Base-by-base conservation (phyloP, 192 early-diverging fungal species). In the Backusella mclennaniae region DNA sequence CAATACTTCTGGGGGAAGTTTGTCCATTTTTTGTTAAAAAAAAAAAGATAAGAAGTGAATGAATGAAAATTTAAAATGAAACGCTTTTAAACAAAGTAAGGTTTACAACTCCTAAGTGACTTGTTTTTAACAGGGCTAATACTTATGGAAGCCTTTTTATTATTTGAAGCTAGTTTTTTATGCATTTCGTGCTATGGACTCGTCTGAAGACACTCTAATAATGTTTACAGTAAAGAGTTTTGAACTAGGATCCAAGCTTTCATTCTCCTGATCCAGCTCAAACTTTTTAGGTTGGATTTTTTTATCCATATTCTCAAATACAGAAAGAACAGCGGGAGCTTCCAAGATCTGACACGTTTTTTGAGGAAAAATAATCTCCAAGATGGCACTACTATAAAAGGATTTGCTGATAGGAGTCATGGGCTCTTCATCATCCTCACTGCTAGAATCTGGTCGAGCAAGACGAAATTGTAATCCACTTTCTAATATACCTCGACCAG, bases 401-500 rank as follows among this genome's bases (percentile, higher is more conserved):
- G 35, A 39, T 71, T n/a, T 26, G 1, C 26, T 31, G 17, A 17
- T 49, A 33, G 70, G 70, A 31, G 44, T 71, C 26, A 49, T 29
- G 21, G 42, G 44, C 4, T 35, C 33, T 0, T 29, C 26, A 11
- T 52, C 71, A n/a, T 73, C 71, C n/a, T 73, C 71, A 35, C 52
- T 49, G 19, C 14, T n/a, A 8, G 73, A 23, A 67, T 23, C 19
- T 67, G 36, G 9, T 5, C 39, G 23, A 2, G 29, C 15, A 14
- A 69, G 17, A 49, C 38, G 44, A 66, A 78, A 73, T 11, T 33
- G 26, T 31, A 79, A 17, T 15, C 81, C 81, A 36, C 59, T 66
- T 36, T 76, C 66, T 17, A 76, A 33, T n/a, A 78, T 33, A 6
- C 71, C 81, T 1, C 63, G 35, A 17, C 81, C 82, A 6, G 79